Evolutionary conservation across 2,329 filamentous ascomycete species (phyloP).

Genomic region (Xylariaceae sp.): DNA sequence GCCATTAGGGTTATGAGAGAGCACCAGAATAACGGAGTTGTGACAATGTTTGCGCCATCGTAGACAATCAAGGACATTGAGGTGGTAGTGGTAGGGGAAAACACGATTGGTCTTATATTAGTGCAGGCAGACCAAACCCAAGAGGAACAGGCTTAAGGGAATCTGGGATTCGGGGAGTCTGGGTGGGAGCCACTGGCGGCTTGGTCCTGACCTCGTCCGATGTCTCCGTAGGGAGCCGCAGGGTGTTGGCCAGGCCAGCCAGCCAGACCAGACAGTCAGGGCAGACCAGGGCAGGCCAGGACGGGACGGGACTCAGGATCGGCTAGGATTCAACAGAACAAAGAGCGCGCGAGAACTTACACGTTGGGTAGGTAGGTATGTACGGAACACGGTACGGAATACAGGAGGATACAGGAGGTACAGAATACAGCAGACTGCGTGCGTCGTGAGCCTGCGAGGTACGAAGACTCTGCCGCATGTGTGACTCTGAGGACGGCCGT

Average conservation of each 20-base stretch:
- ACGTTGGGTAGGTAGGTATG: no score
- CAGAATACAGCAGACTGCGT: no score
- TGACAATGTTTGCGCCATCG: constrained; percentile 11
- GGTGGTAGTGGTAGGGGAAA: constrained; percentile 4
- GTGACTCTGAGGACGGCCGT: no score
- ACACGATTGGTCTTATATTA: constrained; percentile 12
- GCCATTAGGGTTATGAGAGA: constrained; percentile 1
- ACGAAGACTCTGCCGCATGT: no score
- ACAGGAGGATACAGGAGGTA: no score
- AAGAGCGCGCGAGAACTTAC: no score
- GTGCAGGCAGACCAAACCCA: neutral
- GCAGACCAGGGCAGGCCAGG: no score
- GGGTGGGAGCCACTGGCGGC: neutral
- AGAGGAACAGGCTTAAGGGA: neutral
- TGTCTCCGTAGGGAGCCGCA: constrained; percentile 15
- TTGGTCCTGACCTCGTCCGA: constrained; percentile 5
- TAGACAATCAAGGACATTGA: constrained; percentile 6
- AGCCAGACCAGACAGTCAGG: neutral
- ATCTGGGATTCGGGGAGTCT: neutral
- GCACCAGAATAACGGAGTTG: constrained; percentile 8
- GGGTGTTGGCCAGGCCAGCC: neutral
- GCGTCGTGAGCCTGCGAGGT: no score
- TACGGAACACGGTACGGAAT: no score
- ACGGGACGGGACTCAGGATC: no score
- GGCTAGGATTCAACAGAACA: no score